Evolutionary conservation across 2,329 filamentous ascomycete genomes (phyloP).

Genomic region (Niveomyces coronatus): DNA sequence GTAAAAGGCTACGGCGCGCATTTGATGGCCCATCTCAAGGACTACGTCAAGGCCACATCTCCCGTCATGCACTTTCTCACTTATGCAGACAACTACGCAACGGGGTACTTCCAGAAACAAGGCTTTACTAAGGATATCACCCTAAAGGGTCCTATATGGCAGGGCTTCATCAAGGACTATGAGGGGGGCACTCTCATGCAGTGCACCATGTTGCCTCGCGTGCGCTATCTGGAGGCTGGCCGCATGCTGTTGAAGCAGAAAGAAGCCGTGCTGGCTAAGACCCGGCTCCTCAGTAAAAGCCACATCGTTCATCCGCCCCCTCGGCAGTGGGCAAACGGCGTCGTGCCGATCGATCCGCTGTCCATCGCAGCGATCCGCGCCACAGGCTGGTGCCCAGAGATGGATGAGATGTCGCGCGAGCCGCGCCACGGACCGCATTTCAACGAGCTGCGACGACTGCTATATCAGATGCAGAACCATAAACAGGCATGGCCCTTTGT

Average conservation of each 20-base stretch:
- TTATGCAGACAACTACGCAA: slow-evolving; percentile 97
- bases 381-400: slow-evolving; percentile 90
- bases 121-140: slow-evolving; percentile 98
- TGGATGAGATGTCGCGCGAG: slow-evolving; percentile 92
- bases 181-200: slow-evolving; percentile 99
- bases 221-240: slow-evolving; percentile 85
- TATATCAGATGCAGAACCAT: slow-evolving; percentile 93
- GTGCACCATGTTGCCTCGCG: slow-evolving; percentile 90
- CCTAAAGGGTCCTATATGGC: slow-evolving; percentile 80
- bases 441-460: slow-evolving; percentile 81
- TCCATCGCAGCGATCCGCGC: slow-evolving; percentile 79
- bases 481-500: slow-evolving; percentile 90
- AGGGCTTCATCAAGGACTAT: slow-evolving; percentile 99
- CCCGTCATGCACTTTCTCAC: slow-evolving; percentile 98
- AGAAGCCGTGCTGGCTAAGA: slow-evolving; percentile 88
- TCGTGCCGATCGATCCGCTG: slow-evolving; percentile 72
- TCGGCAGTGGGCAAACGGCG: slow-evolving; percentile 68
- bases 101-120: slow-evolving; percentile 98
- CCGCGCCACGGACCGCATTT: slow-evolving; percentile 94
- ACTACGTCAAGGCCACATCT: slow-evolving; percentile 94
- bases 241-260: slow-evolving; percentile 97
- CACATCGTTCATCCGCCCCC: slow-evolving; percentile 82
- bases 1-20: slow-evolving; percentile 98
- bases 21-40: slow-evolving; percentile 94
- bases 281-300: slow-evolving; percentile 56